Evolutionary conservation across 441 rosid species (phyloP).

Genomic region (Eugenia klotzschiana): DNA sequence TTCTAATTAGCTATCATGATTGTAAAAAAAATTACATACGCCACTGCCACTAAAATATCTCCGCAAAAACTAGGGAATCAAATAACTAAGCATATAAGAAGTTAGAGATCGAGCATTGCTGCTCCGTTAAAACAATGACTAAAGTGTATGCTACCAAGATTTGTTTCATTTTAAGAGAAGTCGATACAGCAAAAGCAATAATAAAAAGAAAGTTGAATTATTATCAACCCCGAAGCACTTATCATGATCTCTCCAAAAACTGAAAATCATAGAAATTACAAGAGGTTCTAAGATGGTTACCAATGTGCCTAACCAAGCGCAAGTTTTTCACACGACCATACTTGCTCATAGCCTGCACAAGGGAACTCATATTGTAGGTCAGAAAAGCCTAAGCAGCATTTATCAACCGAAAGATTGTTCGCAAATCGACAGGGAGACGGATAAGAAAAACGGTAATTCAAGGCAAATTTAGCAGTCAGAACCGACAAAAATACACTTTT

Average conservation of each 20-base stretch:
- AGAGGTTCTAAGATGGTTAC: constrained; percentile 12
- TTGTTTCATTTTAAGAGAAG: background rate
- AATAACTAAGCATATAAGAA: background rate
- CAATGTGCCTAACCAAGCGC: constrained; percentile 79
- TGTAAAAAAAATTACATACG: background rate
- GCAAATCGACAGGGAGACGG: background rate
- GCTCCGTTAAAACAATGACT: background rate
- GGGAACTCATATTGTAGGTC: background rate
- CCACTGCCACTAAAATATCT: background rate
- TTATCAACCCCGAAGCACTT: background rate
- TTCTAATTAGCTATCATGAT: background rate
- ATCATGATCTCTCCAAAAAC: background rate
- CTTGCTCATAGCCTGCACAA: constrained; percentile 59
- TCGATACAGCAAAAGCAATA: background rate
- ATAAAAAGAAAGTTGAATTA: background rate
- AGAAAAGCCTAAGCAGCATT: background rate
- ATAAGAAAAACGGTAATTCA: background rate
- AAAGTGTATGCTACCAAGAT: background rate
- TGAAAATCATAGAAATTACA: background rate
- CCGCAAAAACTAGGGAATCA: background rate
- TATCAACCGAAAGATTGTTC: background rate
- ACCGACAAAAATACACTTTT: accelerated
- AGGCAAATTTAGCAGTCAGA: background rate
- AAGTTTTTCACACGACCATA: constrained; percentile 70
- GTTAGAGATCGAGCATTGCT: background rate